phyloP scores from a whole-genome alignment of 2,329 filamentous ascomycete genomes.

The Graphiopsis chlorocephala region DNA sequence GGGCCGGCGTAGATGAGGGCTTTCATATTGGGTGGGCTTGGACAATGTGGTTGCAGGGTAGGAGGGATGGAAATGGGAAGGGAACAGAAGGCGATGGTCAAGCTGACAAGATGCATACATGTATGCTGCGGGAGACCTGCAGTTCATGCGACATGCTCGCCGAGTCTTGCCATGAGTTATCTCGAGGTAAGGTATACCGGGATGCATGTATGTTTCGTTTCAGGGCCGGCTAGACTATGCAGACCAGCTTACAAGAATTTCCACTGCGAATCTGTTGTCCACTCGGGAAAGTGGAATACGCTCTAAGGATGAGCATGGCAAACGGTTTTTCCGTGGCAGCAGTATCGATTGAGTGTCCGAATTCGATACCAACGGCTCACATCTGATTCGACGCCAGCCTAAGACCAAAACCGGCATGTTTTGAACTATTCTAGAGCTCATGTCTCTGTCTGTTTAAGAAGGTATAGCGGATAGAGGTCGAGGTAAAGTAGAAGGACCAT shows the following conservation, averaged over 20 bases:
- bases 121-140: not conserved
- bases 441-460: not conserved
- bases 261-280: not conserved
- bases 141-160: not conserved
- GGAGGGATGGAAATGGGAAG: not conserved
- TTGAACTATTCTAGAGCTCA: not conserved
- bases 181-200: not conserved
- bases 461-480: not conserved
- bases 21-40: conserved; percentile 21
- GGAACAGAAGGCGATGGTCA: not conserved
- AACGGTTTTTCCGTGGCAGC: too few relatives aligned
- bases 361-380: not conserved
- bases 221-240: not conserved
- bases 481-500: not conserved
- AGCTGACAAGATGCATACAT: not conserved
- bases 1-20: conserved; percentile 26
- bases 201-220: not conserved
- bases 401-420: not conserved
- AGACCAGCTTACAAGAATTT: not conserved
- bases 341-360: not conserved
- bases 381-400: not conserved
- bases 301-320: too few relatives aligned
- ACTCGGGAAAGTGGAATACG: not conserved
- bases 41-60: not conserved
- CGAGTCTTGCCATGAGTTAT: not conserved